Conservation (phyloP, 805 yeast species). For the Yamadazyma endophytica region DNA sequence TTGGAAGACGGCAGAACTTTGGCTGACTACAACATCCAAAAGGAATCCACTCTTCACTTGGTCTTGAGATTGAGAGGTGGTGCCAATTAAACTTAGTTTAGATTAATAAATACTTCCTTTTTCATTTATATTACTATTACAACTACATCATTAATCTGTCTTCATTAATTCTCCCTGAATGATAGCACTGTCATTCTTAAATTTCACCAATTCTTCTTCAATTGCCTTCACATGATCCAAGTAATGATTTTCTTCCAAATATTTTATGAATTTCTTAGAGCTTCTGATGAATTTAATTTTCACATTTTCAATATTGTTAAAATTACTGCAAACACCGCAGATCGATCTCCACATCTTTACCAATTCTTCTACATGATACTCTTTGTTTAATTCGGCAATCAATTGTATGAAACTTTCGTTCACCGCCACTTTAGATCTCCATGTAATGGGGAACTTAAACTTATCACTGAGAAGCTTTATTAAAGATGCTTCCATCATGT, state of each 20-base stretch:
- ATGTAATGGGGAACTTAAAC: constrained; percentile 38
- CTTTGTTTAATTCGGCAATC: constrained; percentile 8
- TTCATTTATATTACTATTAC: not conserved
- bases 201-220: constrained; percentile 10
- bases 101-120: too few species aligned
- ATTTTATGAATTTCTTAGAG: constrained; percentile 16
- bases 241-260: constrained; percentile 13
- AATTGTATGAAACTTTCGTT: constrained; percentile 35
- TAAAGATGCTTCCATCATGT: constrained; percentile 21
- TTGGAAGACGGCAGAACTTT: constrained; percentile 94
- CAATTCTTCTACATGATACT: constrained; percentile 14
- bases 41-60: constrained; percentile 93
- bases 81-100: too few species aligned
- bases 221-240: constrained; percentile 12
- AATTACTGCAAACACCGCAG: constrained; percentile 25
- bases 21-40: constrained; percentile 96
- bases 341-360: constrained; percentile 20
- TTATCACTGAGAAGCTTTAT: constrained; percentile 13
- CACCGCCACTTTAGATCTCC: constrained; percentile 55
- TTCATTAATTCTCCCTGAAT: constrained; percentile 32
- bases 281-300: constrained; percentile 45
- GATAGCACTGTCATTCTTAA: constrained; percentile 38
- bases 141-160: too few species aligned
- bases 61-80: constrained; percentile 98
- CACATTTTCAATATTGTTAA: constrained; percentile 53